Base-by-base conservation (phyloP, 2,329 filamentous ascomycete genomes). In the Alternaria postmessia region DNA sequence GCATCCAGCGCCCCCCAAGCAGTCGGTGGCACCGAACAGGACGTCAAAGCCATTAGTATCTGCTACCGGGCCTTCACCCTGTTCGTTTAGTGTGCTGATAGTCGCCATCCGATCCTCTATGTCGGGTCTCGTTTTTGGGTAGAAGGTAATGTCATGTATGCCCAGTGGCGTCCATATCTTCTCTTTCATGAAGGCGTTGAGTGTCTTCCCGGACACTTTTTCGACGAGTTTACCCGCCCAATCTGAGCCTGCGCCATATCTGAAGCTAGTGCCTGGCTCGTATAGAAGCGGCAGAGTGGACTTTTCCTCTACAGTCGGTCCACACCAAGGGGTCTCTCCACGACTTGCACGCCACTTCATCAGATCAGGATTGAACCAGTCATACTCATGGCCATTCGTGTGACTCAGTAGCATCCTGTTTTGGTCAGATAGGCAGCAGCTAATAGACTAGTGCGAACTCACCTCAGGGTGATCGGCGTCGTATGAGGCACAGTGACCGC, bases 251-350 rank as follows among this genome's bases (percentile, higher is more conserved):
- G 76, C 78, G 81, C 73, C 66, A 54, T 89, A 89, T 54, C 84
- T 79, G 84, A 86, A 90, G 0, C 78, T 77, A 20, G 85, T 82
- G 0, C 88, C 87, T 0, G 88, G 88, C 61, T 90, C 86, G 65
- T 87, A 86, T 0, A 89, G 69, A 11, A 91, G 72, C 0, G 88
- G 86, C 11, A 66, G 72, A 73, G 34, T 74, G 68, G 51, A 80
- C 65, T 57, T 88, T 73, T 46, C 86, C 34, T 80, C 78, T 11
- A 82, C 66, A 3, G 83, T 78, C 0, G 83, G 0, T 82, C 84
- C 69, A 88, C 86, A 68, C 88, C 51, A 64, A 0, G 60, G 53
- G 6, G 16, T 34, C 32, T 65, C 60, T n/a, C 43, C 48, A 7
- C 64, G 57, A 39, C 56, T 59, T 28, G 12, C 32, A 14, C 59